Conservation (phyloP, 306 rosid species). For the Castanea sativa region DNA sequence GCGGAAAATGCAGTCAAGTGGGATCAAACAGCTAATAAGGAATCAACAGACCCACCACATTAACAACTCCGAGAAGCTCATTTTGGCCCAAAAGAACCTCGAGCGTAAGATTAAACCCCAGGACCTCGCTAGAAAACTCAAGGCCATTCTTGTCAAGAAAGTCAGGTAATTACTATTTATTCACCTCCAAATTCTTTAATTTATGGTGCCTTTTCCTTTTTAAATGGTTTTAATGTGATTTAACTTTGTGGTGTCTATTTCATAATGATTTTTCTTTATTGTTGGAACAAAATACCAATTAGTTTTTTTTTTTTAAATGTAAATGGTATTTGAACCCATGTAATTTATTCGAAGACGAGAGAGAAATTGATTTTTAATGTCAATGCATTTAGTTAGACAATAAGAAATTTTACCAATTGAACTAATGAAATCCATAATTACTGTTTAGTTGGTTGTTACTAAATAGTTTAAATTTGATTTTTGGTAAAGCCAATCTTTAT, state of each 20-base stretch:
- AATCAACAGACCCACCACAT: constrained; percentile 56
- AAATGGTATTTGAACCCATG: too few relatives aligned
- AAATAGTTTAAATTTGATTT: background rate
- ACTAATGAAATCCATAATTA: too few relatives aligned
- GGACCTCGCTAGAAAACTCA: constrained; percentile 73
- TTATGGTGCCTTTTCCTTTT: background rate
- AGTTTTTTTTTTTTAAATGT: too few relatives aligned
- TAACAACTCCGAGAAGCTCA: constrained; percentile 87
- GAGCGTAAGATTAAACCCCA: constrained; percentile 56
- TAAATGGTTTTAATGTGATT: too few relatives aligned
- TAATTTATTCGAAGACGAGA: too few relatives aligned
- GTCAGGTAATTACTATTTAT: constrained; percentile 50
- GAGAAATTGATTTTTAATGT: too few relatives aligned
- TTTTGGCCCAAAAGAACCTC: constrained; percentile 61
- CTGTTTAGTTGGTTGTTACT: too few relatives aligned
- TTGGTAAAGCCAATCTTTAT: background rate
- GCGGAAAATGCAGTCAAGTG: constrained; percentile 75
- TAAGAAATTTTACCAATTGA: too few relatives aligned
- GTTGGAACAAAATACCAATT: too few relatives aligned
- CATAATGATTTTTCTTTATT: too few relatives aligned
- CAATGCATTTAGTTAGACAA: too few relatives aligned
- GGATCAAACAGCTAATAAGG: constrained; percentile 78
- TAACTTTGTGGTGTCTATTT: too few relatives aligned
- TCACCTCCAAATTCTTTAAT: background rate
- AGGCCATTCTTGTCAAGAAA: constrained; percentile 72